Base-by-base conservation (phyloP, 2,329 filamentous ascomycete species). In the Fusarium bulbicola region DNA sequence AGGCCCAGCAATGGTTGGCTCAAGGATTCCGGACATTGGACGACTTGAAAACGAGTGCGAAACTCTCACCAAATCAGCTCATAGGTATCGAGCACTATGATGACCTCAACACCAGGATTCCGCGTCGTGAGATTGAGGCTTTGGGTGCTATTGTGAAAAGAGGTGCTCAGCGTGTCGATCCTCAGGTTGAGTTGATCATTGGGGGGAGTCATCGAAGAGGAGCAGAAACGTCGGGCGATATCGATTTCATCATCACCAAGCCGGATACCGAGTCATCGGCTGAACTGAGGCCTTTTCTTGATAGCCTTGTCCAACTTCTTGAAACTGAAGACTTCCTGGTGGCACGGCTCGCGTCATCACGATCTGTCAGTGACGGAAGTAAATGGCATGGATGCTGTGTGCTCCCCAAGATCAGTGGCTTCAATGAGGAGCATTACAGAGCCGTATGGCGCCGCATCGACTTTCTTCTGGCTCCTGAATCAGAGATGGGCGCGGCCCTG, bases 351-450 rank as follows among this genome's bases (percentile, higher is more conserved):
- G 92, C 93, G 1, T 87, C 88, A 12, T 84, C 87, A 36, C 78
- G 81, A 36, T 58, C 74, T 15, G 83, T 83, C n/a, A 74, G 76
- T 13, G 81, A 89, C 28, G 92, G 92, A 1, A 92, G 91, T 30
- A 97, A 96, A 83, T 98, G 94, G 94, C 93, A 97, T 73, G 95
- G 95, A 7, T 95, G 93, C 59, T 96, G 92, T 43, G 89, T 91
- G 16, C 84, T 97, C 0, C 92, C 93, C 0, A 64, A 76, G 59
- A 72, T 74, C 28, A 76, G 75, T 4, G 82, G 80, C 34, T 63
- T 84, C 78, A 69, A 80, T 50, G 77, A 78, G 15, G 67, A 78
- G 7, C 67, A 74, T n/a, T 80, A 82, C 57, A 79, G 78, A 8
- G 84, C 84, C 0, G 80, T 88, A 2, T 97, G 94, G 95, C 88